Conservation (phyloP, 768 basidiomycete genomes). For the Calocera viscosa region DNA sequence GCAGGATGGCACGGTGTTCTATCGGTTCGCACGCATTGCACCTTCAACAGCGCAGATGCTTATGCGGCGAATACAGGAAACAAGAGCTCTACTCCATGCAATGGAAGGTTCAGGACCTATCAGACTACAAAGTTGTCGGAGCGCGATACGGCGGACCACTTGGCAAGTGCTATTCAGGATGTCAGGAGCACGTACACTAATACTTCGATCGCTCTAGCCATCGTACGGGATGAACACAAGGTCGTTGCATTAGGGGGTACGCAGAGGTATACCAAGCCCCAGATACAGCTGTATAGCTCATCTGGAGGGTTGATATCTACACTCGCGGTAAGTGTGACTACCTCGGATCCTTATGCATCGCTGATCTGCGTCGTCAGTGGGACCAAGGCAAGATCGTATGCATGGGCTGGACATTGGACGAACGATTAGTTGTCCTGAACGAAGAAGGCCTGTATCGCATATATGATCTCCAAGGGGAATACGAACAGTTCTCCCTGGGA, state of each 20-base stretch:
- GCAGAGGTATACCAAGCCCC: slow-evolving; percentile 51
- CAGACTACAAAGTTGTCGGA: slow-evolving; percentile 66
- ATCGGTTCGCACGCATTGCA: slow-evolving; percentile 31
- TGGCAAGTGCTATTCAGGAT: slow-evolving; percentile 37
- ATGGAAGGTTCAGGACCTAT: slow-evolving; percentile 64
- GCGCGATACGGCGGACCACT: slow-evolving; percentile 82
- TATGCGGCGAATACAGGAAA: slow-evolving; percentile 25
- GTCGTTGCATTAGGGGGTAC: slow-evolving; percentile 54
- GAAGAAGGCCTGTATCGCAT: slow-evolving; percentile 87
- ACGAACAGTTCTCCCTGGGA: slow-evolving; percentile 74
- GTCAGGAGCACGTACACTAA: background rate
- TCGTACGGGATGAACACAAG: slow-evolving; percentile 77
- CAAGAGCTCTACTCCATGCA: slow-evolving; percentile 73
- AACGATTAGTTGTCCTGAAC: slow-evolving; percentile 70
- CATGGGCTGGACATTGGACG: slow-evolving; percentile 53
- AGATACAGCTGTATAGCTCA: slow-evolving; percentile 78
- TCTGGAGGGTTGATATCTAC: slow-evolving; percentile 53
- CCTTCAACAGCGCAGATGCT: background rate
- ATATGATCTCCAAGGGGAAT: slow-evolving; percentile 78
- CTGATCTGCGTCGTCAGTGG: slow-evolving; percentile 49
- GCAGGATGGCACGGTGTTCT: slow-evolving; percentile 77
- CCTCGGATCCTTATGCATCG: background rate
- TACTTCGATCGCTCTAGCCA: slow-evolving; percentile 37
- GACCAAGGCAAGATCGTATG: slow-evolving; percentile 71
- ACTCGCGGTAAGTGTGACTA: slow-evolving; percentile 10